Base-by-base conservation (phyloP, 1,284 basidiomycete species). In the Porogramme epimiltina region DNA sequence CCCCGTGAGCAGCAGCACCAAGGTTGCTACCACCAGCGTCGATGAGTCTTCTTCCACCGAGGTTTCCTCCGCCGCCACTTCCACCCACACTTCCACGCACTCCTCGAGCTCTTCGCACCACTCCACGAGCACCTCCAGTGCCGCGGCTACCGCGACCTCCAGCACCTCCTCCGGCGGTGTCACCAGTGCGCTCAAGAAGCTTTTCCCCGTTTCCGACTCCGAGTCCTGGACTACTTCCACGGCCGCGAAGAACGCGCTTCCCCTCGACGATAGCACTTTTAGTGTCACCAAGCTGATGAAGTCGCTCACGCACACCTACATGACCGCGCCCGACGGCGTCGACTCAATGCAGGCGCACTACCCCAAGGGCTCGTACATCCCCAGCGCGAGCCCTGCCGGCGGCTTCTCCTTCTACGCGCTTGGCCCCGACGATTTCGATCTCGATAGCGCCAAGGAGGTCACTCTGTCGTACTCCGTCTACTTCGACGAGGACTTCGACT, bases 351-450 rank as follows among this genome's bases (percentile, higher is more conserved):
- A 81, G 52, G 69, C 86, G 3, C 62, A 77, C 53, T 88, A 83
- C 63, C 83, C 84, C 8, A 70, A 74, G 33, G 71, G 76, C 48
- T 86, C 84, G 3, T 78, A 79, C 65, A 81, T 82, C 58, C 84
- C 84, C 4, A 79, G 80, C 0, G 73, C 72, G 43, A 64, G 68
- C 5, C 80, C 81, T 4, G 62, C 70, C 42, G 85, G 85, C 26
- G 85, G 84, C 3, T 73, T 82, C 3, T 78, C 85, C 49, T 87
- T 88, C 65, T 89, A 89, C 60, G 81, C 82, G 26, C 52, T 52
- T n/a, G 67, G 66, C 15, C 66, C 66, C 3, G 0, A 56, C 66
- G n/a, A 78, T 77, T 18, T 85, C 28, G 66, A 76, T 33, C 65
- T 85, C 24, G 58, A 70, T 0, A 60, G 62, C 23, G 83, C 83